Base-by-base conservation (phyloP, 192 early-diverging fungal species). In the Endogone sp. region DNA sequence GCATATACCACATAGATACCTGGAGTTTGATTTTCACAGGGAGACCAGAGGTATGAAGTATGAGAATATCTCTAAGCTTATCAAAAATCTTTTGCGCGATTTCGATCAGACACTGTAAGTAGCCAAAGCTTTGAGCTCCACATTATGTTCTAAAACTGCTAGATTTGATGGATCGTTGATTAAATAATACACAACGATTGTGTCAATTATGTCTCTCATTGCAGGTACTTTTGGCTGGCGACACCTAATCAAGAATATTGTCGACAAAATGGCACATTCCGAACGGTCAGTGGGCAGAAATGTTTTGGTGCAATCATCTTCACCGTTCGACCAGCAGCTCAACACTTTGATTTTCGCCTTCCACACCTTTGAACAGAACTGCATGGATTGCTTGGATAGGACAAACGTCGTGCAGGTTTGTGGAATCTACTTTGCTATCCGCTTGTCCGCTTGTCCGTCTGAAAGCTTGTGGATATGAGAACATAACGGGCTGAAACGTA, bases 381-480 rank as follows among this genome's bases (percentile, higher is more conserved):
- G 96, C 79, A 96, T 99, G 90, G 97, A 99, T 84, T 99, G 97
- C 75, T 81, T 99, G 28, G 97, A 99, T 76, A 83, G 97, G 4
- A 99, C 97, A 29, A 98, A 99, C 64, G 95, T 99, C 44, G 85
- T 87, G n/a, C 78, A 82, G 71, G 79, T 81, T 69, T 61, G 22
- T 20, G 21, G 37, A 49, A 16, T 49, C 9, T 56, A 3, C 26
- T 27, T n/a, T 28, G 20, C 29, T 11, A 68, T 60, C 20, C 16
- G 24, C 22, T 62, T 16, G 21, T 65, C 60, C 9, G 22, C 25
- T 27, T 29, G 20, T 54, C 20, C 62, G 28, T 44, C 29, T 56
- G 29, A 31, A 54, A 21, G n/a, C n/a, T n/a, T n/a, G n/a, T n/a
- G n/a, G n/a, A n/a, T n/a, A n/a, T n/a, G n/a, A n/a, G n/a, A n/a